Conservation (phyloP, 768 basidiomycete genomes). For the Xanthoconium stramineum region DNA sequence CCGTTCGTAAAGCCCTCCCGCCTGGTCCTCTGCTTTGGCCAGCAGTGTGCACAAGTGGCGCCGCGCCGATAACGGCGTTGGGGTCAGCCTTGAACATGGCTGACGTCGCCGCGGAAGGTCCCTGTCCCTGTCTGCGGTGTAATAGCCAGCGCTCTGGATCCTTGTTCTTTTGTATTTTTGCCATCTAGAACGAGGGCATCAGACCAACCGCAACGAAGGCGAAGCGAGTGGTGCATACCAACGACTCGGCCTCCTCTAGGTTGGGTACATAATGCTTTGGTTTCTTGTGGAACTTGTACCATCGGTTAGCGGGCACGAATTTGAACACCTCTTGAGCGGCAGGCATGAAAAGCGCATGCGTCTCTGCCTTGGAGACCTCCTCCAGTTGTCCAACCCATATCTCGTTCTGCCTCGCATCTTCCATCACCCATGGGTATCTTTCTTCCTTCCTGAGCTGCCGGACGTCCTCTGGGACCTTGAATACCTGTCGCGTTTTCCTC, state of each 20-base stretch:
- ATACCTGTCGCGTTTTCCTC: conserved; percentile 84
- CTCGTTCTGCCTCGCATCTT: conserved; percentile 70
- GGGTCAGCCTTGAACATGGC: conserved; percentile 70
- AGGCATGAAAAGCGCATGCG: conserved; percentile 82
- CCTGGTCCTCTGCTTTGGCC: conserved; percentile 66
- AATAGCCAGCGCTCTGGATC: conserved; percentile 72
- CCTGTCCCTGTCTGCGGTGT: conserved; percentile 56
- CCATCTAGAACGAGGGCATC: conserved; percentile 19
- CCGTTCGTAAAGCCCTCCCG: conserved; percentile 60
- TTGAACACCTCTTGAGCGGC: conserved; percentile 79
- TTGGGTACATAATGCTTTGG: conserved; percentile 70
- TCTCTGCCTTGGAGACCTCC: conserved; percentile 66
- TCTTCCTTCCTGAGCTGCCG: conserved; percentile 82
- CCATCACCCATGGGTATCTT: conserved; percentile 89
- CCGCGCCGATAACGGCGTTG: conserved; percentile 40
- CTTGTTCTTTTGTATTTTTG: conserved; percentile 64
- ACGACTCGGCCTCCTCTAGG: conserved; percentile 63
- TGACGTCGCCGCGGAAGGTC: conserved; percentile 57
- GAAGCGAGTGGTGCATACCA: conserved; percentile 40
- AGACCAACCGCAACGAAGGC: neutral
- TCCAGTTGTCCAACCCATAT: conserved; percentile 82
- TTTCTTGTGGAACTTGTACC: conserved; percentile 92
- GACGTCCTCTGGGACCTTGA: conserved; percentile 72
- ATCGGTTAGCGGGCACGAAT: conserved; percentile 83
- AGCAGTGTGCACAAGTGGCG: conserved; percentile 46